Base-by-base conservation (phyloP, 305 asterid species). In the Fraxinus platypoda region DNA sequence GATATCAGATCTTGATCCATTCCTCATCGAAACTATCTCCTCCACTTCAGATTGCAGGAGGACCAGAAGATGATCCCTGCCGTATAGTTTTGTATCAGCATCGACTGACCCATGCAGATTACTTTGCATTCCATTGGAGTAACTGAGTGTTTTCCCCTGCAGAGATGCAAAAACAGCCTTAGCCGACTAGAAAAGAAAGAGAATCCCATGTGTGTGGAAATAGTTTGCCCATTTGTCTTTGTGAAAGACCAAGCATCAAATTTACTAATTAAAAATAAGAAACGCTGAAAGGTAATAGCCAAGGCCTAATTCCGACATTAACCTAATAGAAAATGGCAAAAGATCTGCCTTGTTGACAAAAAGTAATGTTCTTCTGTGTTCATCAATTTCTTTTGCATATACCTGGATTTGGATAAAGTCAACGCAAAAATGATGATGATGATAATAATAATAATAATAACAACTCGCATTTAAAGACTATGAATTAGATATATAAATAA, bases 271-370 rank as follows among this genome's bases (percentile, higher is more conserved):
- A 31, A 78, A 7, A n/a, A 75, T 75, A 81, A 1, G 78, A 74
- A 77, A 73, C 19, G 21, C 52, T 11, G 52, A 70, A 15, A 57
- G 80, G 80, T 73, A 84, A 85, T 19, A 52, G 52, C 71, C 33
- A 76, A 80, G 23, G 82, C 11, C 74, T 13, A 46, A 66, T 54
- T 43, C 30, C 7, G 68, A 79, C 66, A 84, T 94, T 77, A 28
- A 94, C 99, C 99, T 94, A 74, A 94, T 91, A 59, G 95, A 86
- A 76, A 83, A 78, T 74, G 98, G 95, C 79, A 96, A 88, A 85
- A 96, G 98, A 85, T 96, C 99, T 62, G 99, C 98, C 88, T 94
- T 96, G 91, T 96, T 94, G 77, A 96, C 91, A 68, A 96, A 97
- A 80, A 96, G 98, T 86, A 96, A 62, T 79, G 99, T 96, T 87